Evolutionary conservation across 257 asterid species (phyloP).

Genomic region (Solanum lignicaule): DNA sequence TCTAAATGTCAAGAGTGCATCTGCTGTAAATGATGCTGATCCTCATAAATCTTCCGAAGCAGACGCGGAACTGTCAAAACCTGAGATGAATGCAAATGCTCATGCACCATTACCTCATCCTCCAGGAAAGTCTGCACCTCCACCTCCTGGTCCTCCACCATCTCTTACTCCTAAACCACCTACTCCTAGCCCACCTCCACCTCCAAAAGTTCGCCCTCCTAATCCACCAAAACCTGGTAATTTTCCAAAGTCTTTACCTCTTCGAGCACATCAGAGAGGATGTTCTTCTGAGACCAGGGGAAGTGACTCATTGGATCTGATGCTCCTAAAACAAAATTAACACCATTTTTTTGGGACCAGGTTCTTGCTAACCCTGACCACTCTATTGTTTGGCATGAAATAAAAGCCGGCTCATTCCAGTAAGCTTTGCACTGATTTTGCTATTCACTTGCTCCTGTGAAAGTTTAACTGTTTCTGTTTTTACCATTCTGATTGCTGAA

Average conservation of each 20-base stretch:
- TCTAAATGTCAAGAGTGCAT: conserved; percentile 16
- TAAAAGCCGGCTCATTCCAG: conserved; percentile 93
- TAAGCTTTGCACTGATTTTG: conserved; percentile 24
- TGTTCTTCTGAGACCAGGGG: conserved; percentile 24
- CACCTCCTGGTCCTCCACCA: not conserved
- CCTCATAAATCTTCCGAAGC: not conserved
- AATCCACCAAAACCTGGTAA: conserved; percentile 44
- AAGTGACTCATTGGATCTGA: conserved; percentile 30
- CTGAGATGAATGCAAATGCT: conserved; percentile 10
- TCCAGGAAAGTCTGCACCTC: conserved; percentile 50
- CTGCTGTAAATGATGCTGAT: conserved; percentile 5
- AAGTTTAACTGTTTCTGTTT: not conserved
- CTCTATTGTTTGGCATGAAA: conserved; percentile 93
- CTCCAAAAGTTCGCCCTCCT: conserved; percentile 62
- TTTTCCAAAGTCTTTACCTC: conserved; percentile 32
- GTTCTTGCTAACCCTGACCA: conserved; percentile 80
- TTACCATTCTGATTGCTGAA: not conserved
- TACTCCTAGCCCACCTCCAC: conserved; percentile 76
- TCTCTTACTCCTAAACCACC: conserved; percentile 57
- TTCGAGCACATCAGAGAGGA: conserved; percentile 32
- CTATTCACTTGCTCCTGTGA: not conserved
- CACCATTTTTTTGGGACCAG: conserved; percentile 93
- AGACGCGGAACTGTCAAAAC: conserved; percentile 1
- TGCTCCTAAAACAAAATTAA: conserved; percentile 78
- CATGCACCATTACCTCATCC: conserved; percentile 46